Evolutionary conservation across 106 monocot genomes (phyloP).

Genomic region (Allium sativum): DNA sequence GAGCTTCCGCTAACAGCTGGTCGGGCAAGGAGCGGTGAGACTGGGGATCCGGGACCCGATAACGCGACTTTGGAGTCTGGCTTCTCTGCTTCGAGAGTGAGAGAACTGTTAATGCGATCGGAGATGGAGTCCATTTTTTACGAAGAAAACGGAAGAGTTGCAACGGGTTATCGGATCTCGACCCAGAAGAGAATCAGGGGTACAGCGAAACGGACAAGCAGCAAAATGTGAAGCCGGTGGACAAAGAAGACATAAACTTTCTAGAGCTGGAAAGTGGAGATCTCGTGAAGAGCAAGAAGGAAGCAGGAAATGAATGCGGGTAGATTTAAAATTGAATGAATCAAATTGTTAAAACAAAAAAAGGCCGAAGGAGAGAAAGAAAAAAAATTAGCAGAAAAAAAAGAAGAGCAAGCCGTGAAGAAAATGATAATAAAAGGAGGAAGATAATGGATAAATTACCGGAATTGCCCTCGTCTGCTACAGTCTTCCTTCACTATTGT

Average conservation of each 20-base stretch:
- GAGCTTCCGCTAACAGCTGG: slow-evolving; percentile 8
- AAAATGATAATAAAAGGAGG: background rate
- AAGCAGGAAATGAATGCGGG: slow-evolving; percentile 8
- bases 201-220: background rate
- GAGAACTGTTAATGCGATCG: slow-evolving; percentile 19
- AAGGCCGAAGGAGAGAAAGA: background rate
- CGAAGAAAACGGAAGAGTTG: background rate
- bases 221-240: background rate
- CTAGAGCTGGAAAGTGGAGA: background rate
- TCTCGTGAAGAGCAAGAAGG: background rate
- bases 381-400: background rate
- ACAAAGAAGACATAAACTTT: background rate
- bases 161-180: slow-evolving; percentile 6
- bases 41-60: slow-evolving; percentile 41
- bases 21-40: slow-evolving; percentile 32
- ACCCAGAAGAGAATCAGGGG: background rate
- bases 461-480: background rate
- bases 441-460: background rate
- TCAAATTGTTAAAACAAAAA: background rate
- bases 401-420: background rate
- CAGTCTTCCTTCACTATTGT: background rate
- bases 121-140: slow-evolving; percentile 22
- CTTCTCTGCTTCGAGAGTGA: slow-evolving; percentile 35
- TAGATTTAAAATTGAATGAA: background rate
- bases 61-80: slow-evolving; percentile 44